Evolutionary conservation across 148 eudicot species (phyloP).

Genomic region (Hydrangea macrophylla): DNA sequence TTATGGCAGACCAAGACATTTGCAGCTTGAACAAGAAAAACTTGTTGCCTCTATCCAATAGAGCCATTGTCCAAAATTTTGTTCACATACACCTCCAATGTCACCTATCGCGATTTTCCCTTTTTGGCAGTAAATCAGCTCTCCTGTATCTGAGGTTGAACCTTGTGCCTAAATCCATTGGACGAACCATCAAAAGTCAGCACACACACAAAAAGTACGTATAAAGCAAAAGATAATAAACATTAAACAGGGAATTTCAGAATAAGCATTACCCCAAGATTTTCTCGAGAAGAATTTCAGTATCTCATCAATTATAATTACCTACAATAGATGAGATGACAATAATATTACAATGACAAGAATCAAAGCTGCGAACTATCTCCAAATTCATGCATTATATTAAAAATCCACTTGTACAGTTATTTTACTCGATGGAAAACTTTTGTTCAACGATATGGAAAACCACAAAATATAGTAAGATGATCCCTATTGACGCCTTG

Average conservation of each 20-base stretch:
- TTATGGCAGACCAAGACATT: not conserved
- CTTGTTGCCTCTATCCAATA: not conserved
- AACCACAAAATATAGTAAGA: not conserved
- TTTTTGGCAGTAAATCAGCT: slow-evolving; percentile 75
- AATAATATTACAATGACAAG: not conserved
- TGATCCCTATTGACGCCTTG: not conserved
- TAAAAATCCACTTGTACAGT: too few species aligned
- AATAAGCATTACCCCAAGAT: slow-evolving; percentile 42
- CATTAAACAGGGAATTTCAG: not conserved
- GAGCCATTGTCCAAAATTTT: slow-evolving; percentile 13
- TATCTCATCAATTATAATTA: slow-evolving; percentile 88
- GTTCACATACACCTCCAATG: slow-evolving; percentile 13
- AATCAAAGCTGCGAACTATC: not conserved
- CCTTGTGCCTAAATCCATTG: slow-evolving; percentile 47
- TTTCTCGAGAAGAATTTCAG: slow-evolving; percentile 87
- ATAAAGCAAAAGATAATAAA: not conserved
- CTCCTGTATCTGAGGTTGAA: slow-evolving; percentile 64
- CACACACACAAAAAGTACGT: not conserved
- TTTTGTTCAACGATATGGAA: not conserved
- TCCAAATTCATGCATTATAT: not conserved
- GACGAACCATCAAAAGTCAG: slow-evolving; percentile 1
- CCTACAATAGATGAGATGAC: slow-evolving; percentile 43
- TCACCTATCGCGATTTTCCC: slow-evolving; percentile 68
- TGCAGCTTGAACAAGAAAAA: not conserved
- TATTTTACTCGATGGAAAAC: slow-evolving; percentile 3